Base-by-base conservation (phyloP, 148 eudicot genomes). In the Selenicereus undatus region DNA sequence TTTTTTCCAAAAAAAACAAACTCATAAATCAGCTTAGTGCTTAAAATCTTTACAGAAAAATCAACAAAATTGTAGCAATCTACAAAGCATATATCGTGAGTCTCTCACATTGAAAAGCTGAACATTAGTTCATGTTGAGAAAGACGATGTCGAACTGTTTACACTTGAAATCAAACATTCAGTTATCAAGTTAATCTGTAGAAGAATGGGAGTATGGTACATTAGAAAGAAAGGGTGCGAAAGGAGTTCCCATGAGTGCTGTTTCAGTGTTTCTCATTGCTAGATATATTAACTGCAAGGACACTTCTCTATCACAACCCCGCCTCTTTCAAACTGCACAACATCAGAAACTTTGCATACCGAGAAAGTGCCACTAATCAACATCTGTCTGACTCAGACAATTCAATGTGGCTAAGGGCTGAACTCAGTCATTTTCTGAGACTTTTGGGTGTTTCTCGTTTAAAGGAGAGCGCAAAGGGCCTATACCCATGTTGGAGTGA, bases 301-400 rank as follows among this genome's bases (percentile, higher is more conserved):
- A 81, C 76, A 73, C 58, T 69, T 65, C 75, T 86, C 79, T 79
- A 84, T 78, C 78, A 58, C 60, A 82, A 73, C 78, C 84, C 81
- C 71, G 84, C 82, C 43, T 77, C 86, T 45, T 71, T 68, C 48
- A 32, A 83, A 79, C 90, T 54, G 90, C 84, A 84, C 72, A 85
- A 83, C 5, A 69, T 39, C 43, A 77, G 76, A 84, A 77, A 76
- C 69, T 76, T 82, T 81, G 43, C 54, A 73, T 72, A 6, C 76
- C 30, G 8, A 43, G 45, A 43, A 73, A 35, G 18, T 20, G 52
- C 52, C 13, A 11, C 5, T 48, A 48, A 48, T 48, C 13, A 12
- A 12, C 52, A 48, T 48, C 52, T 11, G 8, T 48, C 2, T 11
- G 12, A 12, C 52, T 48, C 52, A 12, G 52, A 48, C 14, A 48